Evolutionary conservation across 345 rosid genomes (phyloP), one percentile per base, ranked within the genome.

Genomic region (Arabis alpina): DNA sequence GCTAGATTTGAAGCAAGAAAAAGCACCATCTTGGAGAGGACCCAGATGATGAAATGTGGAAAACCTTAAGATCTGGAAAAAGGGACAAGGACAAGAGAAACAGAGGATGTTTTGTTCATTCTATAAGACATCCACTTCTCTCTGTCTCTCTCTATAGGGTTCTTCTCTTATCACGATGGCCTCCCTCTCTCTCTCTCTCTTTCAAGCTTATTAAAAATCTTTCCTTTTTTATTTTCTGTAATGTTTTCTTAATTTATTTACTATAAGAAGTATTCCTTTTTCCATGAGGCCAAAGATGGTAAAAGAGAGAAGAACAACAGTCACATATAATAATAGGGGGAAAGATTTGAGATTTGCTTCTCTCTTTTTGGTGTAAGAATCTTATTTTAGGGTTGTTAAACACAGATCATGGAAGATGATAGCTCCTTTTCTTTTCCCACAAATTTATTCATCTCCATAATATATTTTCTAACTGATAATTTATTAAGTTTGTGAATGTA

Each of bases 1-100:
- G 56, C 23, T 48, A 62, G 65, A 70, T 47, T 76, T 62, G 63
- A 61, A 59, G 48, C 48, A 48, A 41, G 73, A 71, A 39, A 78
- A 63, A 64, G 84, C 85, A 85, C 90, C 96, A 93, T 70, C 71
- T 56, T 49, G 83, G 68, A 70, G 77, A 81, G 72, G 80, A 82
- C 84, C 85, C 88, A 81, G 88, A 80, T 72, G 80, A 84, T 80
- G 42, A 83, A 84, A 72, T 78, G 80, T 40, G 77, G 80, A 68
- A 76, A 77, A 80, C 40, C 76, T 86, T 74, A 93, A 90, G 98
- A 93, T 93, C 97, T 86, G 81, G 81, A 70, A 64, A 80, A 80
- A 74, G 76, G 74, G 72, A 81, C 76, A 77, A 83, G 64, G 58
- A 74, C 69, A 68, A 80, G 75, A 81, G 77, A 83, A 84, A 83